Percentiles rank a stretch among this genome's conserved stretches.
phyloP scores from a whole-genome alignment of 345 rosid genomes.

The Citrus sp. region DNA sequence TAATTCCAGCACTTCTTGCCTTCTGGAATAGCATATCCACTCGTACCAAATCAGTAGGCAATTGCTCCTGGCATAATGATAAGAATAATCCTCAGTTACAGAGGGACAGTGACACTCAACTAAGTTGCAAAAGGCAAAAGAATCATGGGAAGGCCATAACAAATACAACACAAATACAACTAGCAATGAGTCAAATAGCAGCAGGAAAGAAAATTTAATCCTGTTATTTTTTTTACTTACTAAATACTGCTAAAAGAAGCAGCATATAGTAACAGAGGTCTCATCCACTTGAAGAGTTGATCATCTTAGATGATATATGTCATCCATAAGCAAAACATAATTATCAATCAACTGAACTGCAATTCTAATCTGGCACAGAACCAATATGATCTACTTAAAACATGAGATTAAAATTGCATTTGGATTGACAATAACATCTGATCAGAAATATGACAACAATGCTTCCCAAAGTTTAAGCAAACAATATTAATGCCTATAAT shows the following conservation, averaged over 20 bases:
- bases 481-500: not conserved
- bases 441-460: not conserved
- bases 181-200: not conserved
- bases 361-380: not conserved
- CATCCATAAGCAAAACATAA: not conserved
- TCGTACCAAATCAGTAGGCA: constrained; percentile 77
- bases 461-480: not conserved
- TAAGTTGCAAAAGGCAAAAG: constrained; percentile 4
- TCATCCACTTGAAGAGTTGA: not conserved
- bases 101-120: not conserved
- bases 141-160: not conserved
- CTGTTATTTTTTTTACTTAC: not conserved
- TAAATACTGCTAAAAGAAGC: not conserved
- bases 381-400: not conserved
- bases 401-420: not conserved
- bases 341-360: not conserved
- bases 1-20: constrained; percentile 67
- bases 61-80: constrained; percentile 65
- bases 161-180: not conserved
- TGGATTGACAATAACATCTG: not conserved
- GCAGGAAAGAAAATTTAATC: not conserved
- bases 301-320: not conserved
- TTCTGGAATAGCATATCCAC: constrained; percentile 76
- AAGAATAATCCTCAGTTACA: constrained; percentile 1
- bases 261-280: not conserved